Evolutionary conservation across 352 stramenopile genomes (phyloP), one percentile per base, ranked within the genome.

Genomic region (Hyaloperonospora arabidopsidis): DNA sequence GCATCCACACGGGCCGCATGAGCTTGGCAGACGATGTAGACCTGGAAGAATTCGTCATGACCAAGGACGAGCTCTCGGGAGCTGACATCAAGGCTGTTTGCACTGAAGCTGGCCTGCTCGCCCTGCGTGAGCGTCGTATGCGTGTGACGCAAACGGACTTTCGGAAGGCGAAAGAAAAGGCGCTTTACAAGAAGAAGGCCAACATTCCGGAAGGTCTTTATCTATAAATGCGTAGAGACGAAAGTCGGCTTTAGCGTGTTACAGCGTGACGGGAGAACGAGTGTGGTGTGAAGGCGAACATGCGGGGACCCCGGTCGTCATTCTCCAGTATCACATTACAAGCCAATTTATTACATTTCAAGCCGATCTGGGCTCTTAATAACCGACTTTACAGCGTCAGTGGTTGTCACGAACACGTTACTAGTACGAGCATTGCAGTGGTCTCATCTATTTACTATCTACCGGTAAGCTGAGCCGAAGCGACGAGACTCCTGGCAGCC

Each of bases 61-160:
- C 94, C 48, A 99, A 99, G 78, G 97, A 99, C 75, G 97, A 99
- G 68, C 86, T 99, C 5, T 99, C 95, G 38, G 97, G 97, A 23
- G 97, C 97, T 44, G 97, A 99, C 79, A 99, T 99, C 72, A 99
- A 95, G 69, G 97, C 97, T 39, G 92, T 99, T 55, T 99, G 97
- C 78, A 99, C 97, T 19, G 97, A 99, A 70, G 97, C 97, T 14
- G 97, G 97, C 48, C 91, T 99, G 76, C 80, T 99, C 36, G 97
- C 97, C 4, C 77, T 99, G 39, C 89, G 97, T 57, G 97, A 99
- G 74, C 89, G 97, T 45, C 86, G 97, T 61, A 99, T 99, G 97
- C 98, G 98, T 65, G 97, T 99, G 40, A 98, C 95, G 43, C 97
- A 99, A 75, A 88, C 97, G 47, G 97, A 99, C 68, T 99, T 99